Base-by-base conservation (phyloP, 495 filamentous ascomycete genomes). In the Penicillium malachiteum region DNA sequence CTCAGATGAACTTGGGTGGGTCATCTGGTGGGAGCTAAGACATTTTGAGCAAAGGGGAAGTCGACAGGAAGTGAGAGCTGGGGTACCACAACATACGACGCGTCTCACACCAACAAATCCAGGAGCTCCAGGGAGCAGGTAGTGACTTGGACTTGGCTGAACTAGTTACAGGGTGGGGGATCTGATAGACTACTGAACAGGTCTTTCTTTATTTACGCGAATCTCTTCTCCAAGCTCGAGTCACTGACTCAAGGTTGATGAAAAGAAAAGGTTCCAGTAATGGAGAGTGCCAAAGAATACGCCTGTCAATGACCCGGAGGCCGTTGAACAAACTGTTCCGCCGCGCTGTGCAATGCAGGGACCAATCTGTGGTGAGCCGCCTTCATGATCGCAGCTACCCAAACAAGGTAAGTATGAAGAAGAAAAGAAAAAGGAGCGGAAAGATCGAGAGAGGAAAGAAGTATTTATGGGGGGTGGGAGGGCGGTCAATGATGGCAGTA, bases 301-400 rank as follows among this genome's bases (percentile, higher is more conserved):
- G 81, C 82, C 79, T 80, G 76, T 81, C 79, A 84, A 79, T 82
- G 81, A 80, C 81, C 84, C 84, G 82, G 83, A 87, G 73, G 78
- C 81, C 80, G 80, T 79, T 85, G 79, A 81, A 83, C 79, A 69
- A 71, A 78, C 73, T 77, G 80, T 72, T 83, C 76, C 82, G 72
- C 84, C 85, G 77, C 84, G 84, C 62, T 87, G 85, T 88, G 85
- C 85, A 86, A 88, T 89, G 84, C 81, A 87, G 84, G 84, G 74
- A 82, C 84, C 78, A 78, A 78, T 70, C 70, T 71, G 76, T 84
- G 78, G 77, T 74, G 74, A 62, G 71, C 78, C 71, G 78, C 72
- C 73, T 80, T 83, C 74, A 71, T 86, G 84, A 87, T 74, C 83
- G 73, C 76, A 68, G 76, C 70, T 73, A 72, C 77, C 75, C 77